Base-by-base conservation (phyloP, 2,329 filamentous ascomycete species). In the Elsinoe ampelina region DNA sequence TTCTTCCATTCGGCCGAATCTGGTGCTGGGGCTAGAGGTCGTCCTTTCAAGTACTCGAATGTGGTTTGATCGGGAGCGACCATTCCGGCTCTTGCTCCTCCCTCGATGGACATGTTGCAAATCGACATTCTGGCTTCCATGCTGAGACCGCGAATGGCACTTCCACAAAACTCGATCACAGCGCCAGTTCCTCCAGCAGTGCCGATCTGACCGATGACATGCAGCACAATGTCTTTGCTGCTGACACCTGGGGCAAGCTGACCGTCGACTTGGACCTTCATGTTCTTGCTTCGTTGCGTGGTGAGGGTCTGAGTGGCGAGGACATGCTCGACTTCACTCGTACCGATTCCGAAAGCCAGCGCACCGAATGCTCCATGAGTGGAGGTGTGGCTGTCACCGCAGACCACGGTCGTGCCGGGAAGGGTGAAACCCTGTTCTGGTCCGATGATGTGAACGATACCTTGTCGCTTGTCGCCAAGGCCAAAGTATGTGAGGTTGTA, bases 101-200 rank as follows among this genome's bases (percentile, higher is more conserved):
- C 93, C 77, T 98, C 93, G 64, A 97, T 96, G 12, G 91, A 90
- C 93, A 97, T 97, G 77, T 98, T 98, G 78, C 93, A 97, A 71
- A 98, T 95, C 61, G 91, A 96, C 93, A 98, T 97, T 64, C 93
- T 84, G 42, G 92, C 93, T 74, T 97, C 93, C 82, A 98, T 95
- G 73, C 64, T 95, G 65, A 97, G 78, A 60, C 74, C 76, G 64
- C 89, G 84, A 69, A 98, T 96, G 60, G 93, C 89, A 54, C 91
- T 95, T 59, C 93, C 93, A 69, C 90, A 95, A 77, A 92, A 98
- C 76, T 98, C 93, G 66, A 98, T 96, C 62, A 97, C 93, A 55
- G 87, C 85, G 60, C 92, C 91, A 57, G 86, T 97, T 65, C 93
- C 93, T 71, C 92, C 93, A 60, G 93, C 93, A 20, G 93, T 97